These are phyloP conservation scores for Nicotiana sylvestris DNA, from an alignment of 257 asterid genomes.

Conservation along the genomic window DNA sequence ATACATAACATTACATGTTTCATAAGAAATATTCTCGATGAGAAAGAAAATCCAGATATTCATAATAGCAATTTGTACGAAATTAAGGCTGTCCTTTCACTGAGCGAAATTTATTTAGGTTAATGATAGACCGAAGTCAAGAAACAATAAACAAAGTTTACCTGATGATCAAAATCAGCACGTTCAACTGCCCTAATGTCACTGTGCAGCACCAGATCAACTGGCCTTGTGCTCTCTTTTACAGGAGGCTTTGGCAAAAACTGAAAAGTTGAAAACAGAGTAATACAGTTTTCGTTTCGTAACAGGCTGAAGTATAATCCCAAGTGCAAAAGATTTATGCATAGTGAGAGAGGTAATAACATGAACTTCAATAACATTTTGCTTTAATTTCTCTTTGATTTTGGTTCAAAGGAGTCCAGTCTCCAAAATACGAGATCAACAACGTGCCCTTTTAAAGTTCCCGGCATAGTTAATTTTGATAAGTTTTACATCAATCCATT, in stretches of 20 bases:
- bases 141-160: conserved; percentile 14
- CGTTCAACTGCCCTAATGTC: conserved; percentile 84
- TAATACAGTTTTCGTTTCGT: neutral
- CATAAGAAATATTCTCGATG: neutral
- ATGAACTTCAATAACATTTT: neutral
- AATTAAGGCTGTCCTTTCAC: neutral
- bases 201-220: conserved; percentile 72
- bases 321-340: neutral
- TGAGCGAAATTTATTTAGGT: neutral
- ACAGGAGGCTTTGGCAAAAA: conserved; percentile 73
- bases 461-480: neutral
- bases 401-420: neutral
- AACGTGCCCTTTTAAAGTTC: neutral
- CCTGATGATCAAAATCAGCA: conserved; percentile 85
- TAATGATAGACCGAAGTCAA: neutral
- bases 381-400: neutral
- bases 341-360: neutral
- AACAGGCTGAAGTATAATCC: neutral
- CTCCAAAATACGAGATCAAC: neutral
- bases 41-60: neutral
- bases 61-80: neutral
- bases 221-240: conserved; percentile 64
- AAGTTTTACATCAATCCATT: neutral
- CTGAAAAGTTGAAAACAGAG: conserved; percentile 29
- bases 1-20: neutral